Evolutionary conservation across 257 asterid species (phyloP).

Genomic region (Anisodus acutangulus): DNA sequence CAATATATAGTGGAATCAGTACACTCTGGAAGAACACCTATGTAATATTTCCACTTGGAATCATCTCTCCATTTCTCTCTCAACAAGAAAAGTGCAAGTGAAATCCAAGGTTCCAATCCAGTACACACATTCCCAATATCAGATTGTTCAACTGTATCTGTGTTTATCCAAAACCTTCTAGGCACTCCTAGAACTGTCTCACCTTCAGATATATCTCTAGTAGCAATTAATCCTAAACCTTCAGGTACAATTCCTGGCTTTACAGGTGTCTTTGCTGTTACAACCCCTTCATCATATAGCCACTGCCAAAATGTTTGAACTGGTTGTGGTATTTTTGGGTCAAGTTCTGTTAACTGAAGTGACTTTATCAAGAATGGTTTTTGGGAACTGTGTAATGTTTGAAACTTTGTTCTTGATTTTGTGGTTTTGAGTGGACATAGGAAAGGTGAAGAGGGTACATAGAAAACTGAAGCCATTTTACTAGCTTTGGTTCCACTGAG

Average conservation of each 20-base stretch:
- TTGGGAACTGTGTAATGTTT: constrained; percentile 40
- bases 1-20: constrained; percentile 89
- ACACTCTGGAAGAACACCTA: constrained; percentile 69
- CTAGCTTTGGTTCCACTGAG: neutral
- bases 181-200: constrained; percentile 94
- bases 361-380: constrained; percentile 47
- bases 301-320: constrained; percentile 86
- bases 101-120: constrained; percentile 85
- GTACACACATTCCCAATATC: constrained; percentile 78
- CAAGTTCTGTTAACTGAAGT: constrained; percentile 50
- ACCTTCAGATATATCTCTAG: constrained; percentile 59
- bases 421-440: constrained; percentile 36
- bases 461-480: constrained; percentile 57
- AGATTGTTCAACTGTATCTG: constrained; percentile 68
- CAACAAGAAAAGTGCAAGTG: constrained; percentile 80
- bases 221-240: constrained; percentile 90
- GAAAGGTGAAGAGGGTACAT: constrained; percentile 41
- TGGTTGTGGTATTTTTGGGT: constrained; percentile 59
- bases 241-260: constrained; percentile 83
- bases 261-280: constrained; percentile 78
- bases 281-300: constrained; percentile 82
- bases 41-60: constrained; percentile 74
- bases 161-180: constrained; percentile 79
- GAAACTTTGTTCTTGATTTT: constrained; percentile 33
- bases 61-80: constrained; percentile 68